A percentile compares a stretch with the other conserved stretches of the same genome.
These are phyloP conservation scores for Mortierella antarctica DNA, from an alignment of 192 early-diverging fungal species.

Conservation along the genomic window DNA sequence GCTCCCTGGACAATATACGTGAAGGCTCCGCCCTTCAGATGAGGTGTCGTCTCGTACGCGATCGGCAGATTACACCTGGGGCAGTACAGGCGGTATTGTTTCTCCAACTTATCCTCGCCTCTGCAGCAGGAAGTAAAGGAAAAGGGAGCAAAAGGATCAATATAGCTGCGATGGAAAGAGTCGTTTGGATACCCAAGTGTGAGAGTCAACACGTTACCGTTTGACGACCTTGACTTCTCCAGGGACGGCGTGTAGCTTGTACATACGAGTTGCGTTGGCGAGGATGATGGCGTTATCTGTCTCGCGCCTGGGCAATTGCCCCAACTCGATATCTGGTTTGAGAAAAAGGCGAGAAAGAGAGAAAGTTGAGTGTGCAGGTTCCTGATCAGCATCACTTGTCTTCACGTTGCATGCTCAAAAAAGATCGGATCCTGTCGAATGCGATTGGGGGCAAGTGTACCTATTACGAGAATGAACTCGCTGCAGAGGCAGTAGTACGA, in stretches of 20 bases:
- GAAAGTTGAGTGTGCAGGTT: background rate
- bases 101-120: slow-evolving; percentile 41
- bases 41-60: slow-evolving; percentile 64
- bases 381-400: background rate
- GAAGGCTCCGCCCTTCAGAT: slow-evolving; percentile 60
- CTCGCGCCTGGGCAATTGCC: slow-evolving; percentile 58
- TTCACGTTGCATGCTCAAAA: background rate
- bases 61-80: slow-evolving; percentile 62
- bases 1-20: slow-evolving; percentile 69
- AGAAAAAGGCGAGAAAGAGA: background rate
- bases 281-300: slow-evolving; percentile 63
- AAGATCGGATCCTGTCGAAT: background rate
- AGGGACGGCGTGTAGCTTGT: slow-evolving; percentile 62
- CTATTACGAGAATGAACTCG: slow-evolving; percentile 71
- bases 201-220: slow-evolving; percentile 39
- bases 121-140: background rate
- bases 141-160: background rate
- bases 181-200: background rate
- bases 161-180: background rate
- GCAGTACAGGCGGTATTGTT: slow-evolving; percentile 46
- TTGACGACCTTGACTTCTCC: slow-evolving; percentile 53
- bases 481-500: slow-evolving; percentile 71
- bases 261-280: slow-evolving; percentile 61
- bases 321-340: slow-evolving; percentile 56
- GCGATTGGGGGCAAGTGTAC: slow-evolving; percentile 7